phyloP scores from a whole-genome alignment of 176 grass and related monocot genomes.

The Oryza meridionalis region DNA sequence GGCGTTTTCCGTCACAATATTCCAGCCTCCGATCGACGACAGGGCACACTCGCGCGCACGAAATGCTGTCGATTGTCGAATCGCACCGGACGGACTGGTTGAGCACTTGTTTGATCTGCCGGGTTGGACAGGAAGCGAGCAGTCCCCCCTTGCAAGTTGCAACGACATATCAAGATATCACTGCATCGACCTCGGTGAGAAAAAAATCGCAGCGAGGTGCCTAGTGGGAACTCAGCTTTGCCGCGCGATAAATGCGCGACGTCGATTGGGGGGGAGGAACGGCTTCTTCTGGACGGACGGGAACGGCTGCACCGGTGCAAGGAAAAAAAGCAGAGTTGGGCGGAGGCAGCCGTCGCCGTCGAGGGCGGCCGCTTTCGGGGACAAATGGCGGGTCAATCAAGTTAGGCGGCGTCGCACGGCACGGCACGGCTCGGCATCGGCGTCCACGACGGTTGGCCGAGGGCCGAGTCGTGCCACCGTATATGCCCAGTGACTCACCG shows the following conservation, averaged over 20 bases:
- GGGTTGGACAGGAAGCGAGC: neutral
- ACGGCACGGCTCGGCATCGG: neutral
- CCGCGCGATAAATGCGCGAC: slow-evolving; percentile 39
- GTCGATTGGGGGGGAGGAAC: slow-evolving; percentile 12
- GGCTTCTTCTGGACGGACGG: slow-evolving; percentile 30
- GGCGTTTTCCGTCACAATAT: neutral
- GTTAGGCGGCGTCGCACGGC: slow-evolving; percentile 50
- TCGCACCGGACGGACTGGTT: neutral
- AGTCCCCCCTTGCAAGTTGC: neutral
- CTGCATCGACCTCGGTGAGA: neutral
- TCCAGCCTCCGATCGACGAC: neutral
- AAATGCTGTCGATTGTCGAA: slow-evolving; percentile 15
- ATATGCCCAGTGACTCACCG: slow-evolving; percentile 13
- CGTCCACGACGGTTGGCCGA: slow-evolving; percentile 31
- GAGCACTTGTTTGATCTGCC: neutral
- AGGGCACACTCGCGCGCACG: slow-evolving; percentile 3
- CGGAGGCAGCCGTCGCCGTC: slow-evolving; percentile 33
- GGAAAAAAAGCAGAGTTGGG: neutral
- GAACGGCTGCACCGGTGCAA: neutral
- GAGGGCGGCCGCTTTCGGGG: slow-evolving; percentile 44
- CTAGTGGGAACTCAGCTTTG: slow-evolving; percentile 15
- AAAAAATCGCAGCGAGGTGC: neutral
- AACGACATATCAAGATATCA: neutral
- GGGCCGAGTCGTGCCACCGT: neutral
- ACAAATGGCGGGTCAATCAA: slow-evolving; percentile 48